Base-by-base conservation (phyloP, 768 basidiomycete species). In the Panellus pusillus region DNA sequence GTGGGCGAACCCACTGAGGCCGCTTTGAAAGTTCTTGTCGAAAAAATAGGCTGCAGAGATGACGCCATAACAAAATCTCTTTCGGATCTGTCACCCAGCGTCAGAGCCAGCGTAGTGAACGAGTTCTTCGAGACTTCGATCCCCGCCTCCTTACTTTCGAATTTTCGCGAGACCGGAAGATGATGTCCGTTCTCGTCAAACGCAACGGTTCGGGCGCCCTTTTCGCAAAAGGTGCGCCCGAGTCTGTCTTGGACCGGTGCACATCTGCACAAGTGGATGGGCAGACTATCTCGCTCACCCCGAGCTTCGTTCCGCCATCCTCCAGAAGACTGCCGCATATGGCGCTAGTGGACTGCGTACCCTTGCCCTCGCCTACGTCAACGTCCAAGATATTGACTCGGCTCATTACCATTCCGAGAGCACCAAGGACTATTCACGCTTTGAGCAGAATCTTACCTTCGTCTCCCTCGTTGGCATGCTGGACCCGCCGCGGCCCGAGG, bases 1-100 rank as follows among this genome's bases (percentile, higher is more conserved):
- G 81, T 99, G 43, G 96, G 96, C 20, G 96, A 98, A 73, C 96
- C 96, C 13, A 99, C 96, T 1, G 96, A 99, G 71, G 96, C 96
- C 4, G 96, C 96, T 1, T 79, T 99, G 51, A 94, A 91, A 70
- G 94, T 97, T 39, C 82, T 98, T 15, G 92, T 83, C 19, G 96
- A 99, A 75, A 99, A 98, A 75, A 81, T 98, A 50, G 93, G 89
- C 17, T 88, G 87, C 67, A 72, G 79, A 17, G 82, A 91, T 63
- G 69, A 70, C 7, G 78, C 83, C 59, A 58, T 86, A 20, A 71
- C 75, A 46, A 76, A 83, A 55, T 79, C 84, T 4, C 74, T 95
- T 39, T 46, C 78, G 2, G 68, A 72, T 38, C 76, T 95, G 19
- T 67, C 81, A 2, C 80, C 80, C 36, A 69, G 76, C 15, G 74